Evolutionary conservation across 306 rosid species (phyloP), one percentile per base, ranked within the genome.

Genomic region (Vachellia pachyceras): DNA sequence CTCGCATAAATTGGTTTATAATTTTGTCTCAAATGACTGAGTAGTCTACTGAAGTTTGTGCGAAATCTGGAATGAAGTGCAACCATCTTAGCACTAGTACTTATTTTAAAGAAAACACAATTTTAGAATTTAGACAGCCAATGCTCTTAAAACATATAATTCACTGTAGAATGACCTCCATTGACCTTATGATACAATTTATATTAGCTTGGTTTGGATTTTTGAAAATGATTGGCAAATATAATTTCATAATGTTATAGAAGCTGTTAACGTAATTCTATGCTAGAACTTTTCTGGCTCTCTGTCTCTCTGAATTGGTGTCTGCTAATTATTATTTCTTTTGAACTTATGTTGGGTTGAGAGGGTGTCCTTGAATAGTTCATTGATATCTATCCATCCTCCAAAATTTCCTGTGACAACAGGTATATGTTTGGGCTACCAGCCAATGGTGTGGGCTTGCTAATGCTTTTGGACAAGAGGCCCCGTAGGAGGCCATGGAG

Each of bases 361-460:
- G 73, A 3, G 39, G 70, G 17, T 37, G 61, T 69, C 22, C 25
- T 78, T 75, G 66, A 80, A 36, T 13, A 61, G 61, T 72, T 61
- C 44, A 13, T 86, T 77, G 78, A 29, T 73, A 60, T 72, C 67
- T 61, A 33, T 61, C n/a, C 9, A 13, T 42, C 54, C 44, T 61
- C 37, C 74, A 66, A 57, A 87, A 65, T 12, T 73, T 82, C n/a
- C 70, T 84, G 49, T 61, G 68, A 63, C 20, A 77, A 79, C 86
- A 96, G 99, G 94, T 91, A 88, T 82, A 83, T 87, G 88, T 83
- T 86, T 37, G 96, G 97, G 42, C 82, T 90, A 37, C 90, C 98
- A 61, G 85, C 87, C 80, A 80, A 77, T 61, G 78, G 63, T 5
- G 87, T 52, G 7, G 99, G 99, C 65, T 88, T 96, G 87, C 91